A percentile compares a stretch with the other conserved stretches of the same genome.
These are phyloP conservation scores for Aristolochia californica DNA, from an alignment of 164 flowering plant species.

Conservation along the genomic window DNA sequence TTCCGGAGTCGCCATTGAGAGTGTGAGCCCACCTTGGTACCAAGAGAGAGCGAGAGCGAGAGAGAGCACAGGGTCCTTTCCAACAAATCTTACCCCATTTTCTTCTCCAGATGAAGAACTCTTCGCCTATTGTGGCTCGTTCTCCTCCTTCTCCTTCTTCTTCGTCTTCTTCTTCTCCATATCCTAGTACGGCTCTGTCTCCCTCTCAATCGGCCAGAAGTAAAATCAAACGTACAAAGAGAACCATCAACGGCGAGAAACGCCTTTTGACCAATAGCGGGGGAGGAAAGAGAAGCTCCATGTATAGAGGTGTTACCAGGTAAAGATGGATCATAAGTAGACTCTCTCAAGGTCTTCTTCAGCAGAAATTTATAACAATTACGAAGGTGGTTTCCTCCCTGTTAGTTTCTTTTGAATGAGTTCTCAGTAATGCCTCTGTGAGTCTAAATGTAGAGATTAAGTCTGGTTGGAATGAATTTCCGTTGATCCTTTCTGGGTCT, in stretches of 20 bases:
- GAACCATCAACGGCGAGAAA: constrained; percentile 9
- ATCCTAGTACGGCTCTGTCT: constrained; percentile 1
- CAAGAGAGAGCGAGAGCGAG: too few species aligned
- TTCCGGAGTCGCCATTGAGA: background rate
- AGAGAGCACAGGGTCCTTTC: background rate
- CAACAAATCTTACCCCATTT: background rate
- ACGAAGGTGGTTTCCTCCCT: too few species aligned
- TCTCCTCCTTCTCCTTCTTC: constrained; percentile 18
- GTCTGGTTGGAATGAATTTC: background rate
- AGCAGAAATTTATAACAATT: too few species aligned
- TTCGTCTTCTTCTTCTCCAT: constrained; percentile 20
- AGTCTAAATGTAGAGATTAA: too few species aligned
- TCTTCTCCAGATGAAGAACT: constrained; percentile 1
- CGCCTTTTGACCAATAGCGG: constrained; percentile 7
- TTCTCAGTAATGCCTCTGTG: background rate
- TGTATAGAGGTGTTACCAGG: constrained; percentile 95
- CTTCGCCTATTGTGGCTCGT: background rate
- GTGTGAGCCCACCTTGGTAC: too few species aligned
- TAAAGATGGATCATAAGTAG: background rate
- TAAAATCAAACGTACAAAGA: constrained; percentile 21
- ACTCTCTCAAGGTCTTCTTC: background rate
- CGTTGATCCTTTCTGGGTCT: background rate
- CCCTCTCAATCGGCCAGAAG: constrained; percentile 8
- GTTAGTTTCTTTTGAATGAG: background rate
- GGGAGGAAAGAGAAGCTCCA: constrained; percentile 51